Base-by-base conservation (phyloP, 2,329 filamentous ascomycete genomes). In the Pestalotiopsis sp. region DNA sequence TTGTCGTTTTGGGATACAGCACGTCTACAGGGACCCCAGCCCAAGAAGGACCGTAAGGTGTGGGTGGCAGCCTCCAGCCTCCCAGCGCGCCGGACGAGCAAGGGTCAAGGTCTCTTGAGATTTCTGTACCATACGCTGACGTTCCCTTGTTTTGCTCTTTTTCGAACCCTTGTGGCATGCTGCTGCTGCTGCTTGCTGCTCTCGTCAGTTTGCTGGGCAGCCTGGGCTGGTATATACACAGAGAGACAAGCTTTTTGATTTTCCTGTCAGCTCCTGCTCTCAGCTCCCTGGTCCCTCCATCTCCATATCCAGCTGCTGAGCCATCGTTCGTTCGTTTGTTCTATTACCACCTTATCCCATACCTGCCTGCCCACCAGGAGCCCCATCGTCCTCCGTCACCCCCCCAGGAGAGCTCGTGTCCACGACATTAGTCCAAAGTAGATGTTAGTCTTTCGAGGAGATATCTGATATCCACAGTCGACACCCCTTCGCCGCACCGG, bases 61-160 rank as follows among this genome's bases (percentile, higher is more conserved):
- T n/a, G n/a, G n/a, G n/a, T 30, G 30, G 30, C 30, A 30, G 30
- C 30, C n/a, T 30, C 62, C 62, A 65, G 62, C 62, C 62, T 65
- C 62, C 62, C 62, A 65, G 44, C 40, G 13, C 40, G 26, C 20
- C 48, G 62, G 62, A 14, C 35, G 30, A 5, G 61, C 61, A 64
- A 20, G 61, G 61, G 39, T 64, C 40, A 64, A 44, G 61, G 61
- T 40, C 22, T 22, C 38, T 64, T 24, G 22, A 6, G 22, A 6
- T 48, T 59, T 17, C 30, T 59, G 30, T 26, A 59, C 56, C 56
- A 14, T 17, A n/a, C 56, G 56, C 20, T 20, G 22, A 24, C 24
- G 35, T 64, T 64, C 61, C 39, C 61, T 64, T 64, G 30, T 40
- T 48, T 17, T 38, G 4, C 26, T 35, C 14, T 35, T 35, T 61